Conservation (phyloP, 2,329 filamentous ascomycete species). For the Plectosphaerella plurivora region DNA sequence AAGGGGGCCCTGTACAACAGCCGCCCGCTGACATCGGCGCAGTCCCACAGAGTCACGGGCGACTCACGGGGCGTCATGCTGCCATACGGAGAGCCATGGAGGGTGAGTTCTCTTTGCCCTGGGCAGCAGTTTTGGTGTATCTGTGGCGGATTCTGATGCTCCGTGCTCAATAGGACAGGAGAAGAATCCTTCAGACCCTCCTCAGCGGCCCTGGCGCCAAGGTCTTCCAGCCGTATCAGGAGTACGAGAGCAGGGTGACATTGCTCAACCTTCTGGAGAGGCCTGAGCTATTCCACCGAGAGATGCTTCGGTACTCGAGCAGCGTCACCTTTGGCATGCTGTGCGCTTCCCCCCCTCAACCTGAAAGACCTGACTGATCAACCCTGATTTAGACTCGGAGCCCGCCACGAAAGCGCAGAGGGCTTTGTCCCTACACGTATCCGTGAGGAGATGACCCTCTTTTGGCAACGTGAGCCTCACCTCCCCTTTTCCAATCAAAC, state of each 20-base stretch:
- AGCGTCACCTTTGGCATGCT: conserved; percentile 7
- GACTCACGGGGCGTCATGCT: neutral
- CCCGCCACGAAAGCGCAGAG: neutral
- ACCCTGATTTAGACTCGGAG: neutral
- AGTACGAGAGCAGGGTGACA: conserved; percentile 1
- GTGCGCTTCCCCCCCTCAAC: neutral
- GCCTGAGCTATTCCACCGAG: neutral
- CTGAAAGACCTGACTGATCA: neutral
- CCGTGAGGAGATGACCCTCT: conserved; percentile 1
- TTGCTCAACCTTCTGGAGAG: neutral
- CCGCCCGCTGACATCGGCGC: neutral
- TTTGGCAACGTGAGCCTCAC: neutral
- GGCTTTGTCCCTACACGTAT: neutral
- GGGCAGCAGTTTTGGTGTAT: neutral
- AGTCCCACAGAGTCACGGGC: neutral
- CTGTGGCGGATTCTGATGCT: neutral
- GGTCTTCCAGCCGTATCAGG: neutral
- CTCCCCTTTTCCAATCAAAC: neutral
- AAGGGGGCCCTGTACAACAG: neutral
- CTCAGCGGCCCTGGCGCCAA: neutral
- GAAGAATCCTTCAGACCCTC: neutral
- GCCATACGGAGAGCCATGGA: neutral
- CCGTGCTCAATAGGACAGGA: neutral
- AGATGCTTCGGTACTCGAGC: neutral
- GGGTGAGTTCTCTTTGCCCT: neutral